Conservation (phyloP, 164 flowering plant genomes). For the Protea cynaroides region DNA sequence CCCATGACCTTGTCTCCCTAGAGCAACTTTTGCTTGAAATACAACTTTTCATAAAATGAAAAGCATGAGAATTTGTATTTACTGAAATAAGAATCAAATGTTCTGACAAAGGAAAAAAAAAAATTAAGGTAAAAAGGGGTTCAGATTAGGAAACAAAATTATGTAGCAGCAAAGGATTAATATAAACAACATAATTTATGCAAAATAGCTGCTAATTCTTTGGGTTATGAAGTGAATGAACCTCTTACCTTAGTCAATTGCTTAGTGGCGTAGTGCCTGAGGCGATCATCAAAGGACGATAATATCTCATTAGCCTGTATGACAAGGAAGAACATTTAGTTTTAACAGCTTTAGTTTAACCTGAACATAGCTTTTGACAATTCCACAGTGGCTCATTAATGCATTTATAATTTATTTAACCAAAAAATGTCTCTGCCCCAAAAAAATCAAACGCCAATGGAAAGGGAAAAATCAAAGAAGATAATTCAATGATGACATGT, state of each 20-base stretch:
- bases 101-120: not conserved
- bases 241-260: slow-evolving; percentile 77
- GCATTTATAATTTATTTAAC: not conserved
- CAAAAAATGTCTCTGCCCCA: not conserved
- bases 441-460: not conserved
- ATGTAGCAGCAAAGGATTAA: not conserved
- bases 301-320: slow-evolving; percentile 92
- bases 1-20: too few relatives aligned
- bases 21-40: not conserved
- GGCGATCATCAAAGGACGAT: slow-evolving; percentile 96
- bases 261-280: slow-evolving; percentile 74
- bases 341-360: not conserved
- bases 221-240: not conserved
- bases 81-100: not conserved
- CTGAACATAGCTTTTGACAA: not conserved
- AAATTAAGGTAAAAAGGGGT: not conserved
- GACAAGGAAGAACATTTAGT: slow-evolving; percentile 5
- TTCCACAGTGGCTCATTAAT: not conserved
- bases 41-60: not conserved
- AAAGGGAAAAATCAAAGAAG: slow-evolving; percentile 4
- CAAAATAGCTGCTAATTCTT: not conserved
- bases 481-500: not conserved
- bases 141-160: too few relatives aligned
- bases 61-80: not conserved
- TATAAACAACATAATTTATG: not conserved